These are phyloP conservation scores for Reticulascus tulasneorum DNA, from an alignment of 2,329 filamentous ascomycete species.

Conservation along the genomic window DNA sequence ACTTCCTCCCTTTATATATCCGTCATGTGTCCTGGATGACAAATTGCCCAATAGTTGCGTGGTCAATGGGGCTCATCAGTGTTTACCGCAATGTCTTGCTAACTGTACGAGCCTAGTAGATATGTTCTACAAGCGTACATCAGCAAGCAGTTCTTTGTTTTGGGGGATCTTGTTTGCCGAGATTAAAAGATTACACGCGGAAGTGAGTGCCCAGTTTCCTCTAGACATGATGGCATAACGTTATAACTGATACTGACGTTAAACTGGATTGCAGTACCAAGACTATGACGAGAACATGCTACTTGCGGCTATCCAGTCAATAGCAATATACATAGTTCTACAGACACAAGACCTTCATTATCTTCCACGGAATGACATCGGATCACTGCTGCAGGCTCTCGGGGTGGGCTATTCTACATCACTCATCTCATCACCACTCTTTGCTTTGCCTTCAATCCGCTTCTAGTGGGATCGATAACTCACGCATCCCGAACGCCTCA, in stretches of 20 bases:
- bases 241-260: not conserved
- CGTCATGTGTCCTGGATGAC: slow-evolving; percentile 17
- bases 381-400: not conserved
- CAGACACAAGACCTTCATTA: slow-evolving; percentile 5
- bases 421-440: not conserved
- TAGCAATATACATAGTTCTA: slow-evolving; percentile 4
- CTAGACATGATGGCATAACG: not conserved
- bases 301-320: slow-evolving; percentile 1
- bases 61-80: slow-evolving; percentile 18
- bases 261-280: slow-evolving; percentile 1
- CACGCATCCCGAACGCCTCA: too few species aligned
- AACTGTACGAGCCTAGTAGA: slow-evolving; percentile 20
- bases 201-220: not conserved
- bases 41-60: slow-evolving; percentile 7
- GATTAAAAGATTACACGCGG: not conserved
- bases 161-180: slow-evolving; percentile 22
- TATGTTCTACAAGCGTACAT: slow-evolving; percentile 16
- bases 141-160: slow-evolving; percentile 16
- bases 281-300: too few species aligned
- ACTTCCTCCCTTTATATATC: slow-evolving; percentile 24
- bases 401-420: slow-evolving; percentile 1
- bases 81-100: slow-evolving; percentile 20
- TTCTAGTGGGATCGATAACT: too few species aligned
- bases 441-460: not conserved
- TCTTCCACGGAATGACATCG: slow-evolving; percentile 1